A percentile compares a stretch with the other conserved stretches of the same genome.
These are phyloP conservation scores for Clohesyomyces aquaticus DNA, from an alignment of 495 filamentous ascomycete genomes.

Conservation along the genomic window DNA sequence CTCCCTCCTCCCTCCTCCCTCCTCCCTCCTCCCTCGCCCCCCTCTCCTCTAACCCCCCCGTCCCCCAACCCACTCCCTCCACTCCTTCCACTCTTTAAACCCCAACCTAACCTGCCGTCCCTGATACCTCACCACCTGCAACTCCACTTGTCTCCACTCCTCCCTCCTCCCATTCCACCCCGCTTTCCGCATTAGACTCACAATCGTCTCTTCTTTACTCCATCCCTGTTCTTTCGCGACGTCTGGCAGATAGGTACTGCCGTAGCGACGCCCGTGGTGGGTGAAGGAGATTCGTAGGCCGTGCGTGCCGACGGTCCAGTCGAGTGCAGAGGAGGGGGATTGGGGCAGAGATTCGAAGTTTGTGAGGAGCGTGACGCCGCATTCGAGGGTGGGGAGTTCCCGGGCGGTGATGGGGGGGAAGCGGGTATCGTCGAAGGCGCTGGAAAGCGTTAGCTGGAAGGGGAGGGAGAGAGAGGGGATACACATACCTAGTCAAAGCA, in stretches of 20 bases:
- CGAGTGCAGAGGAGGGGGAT: conserved; percentile 64
- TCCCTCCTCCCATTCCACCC: conserved; percentile 74
- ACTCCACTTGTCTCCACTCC: conserved; percentile 75
- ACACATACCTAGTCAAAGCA: conserved; percentile 76
- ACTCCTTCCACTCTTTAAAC: conserved; percentile 74
- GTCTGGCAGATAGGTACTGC: conserved; percentile 88
- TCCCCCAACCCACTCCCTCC: conserved; percentile 71
- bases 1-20: neutral
- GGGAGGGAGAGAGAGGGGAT: conserved; percentile 9
- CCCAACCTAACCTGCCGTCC: conserved; percentile 70
- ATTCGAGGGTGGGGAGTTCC: conserved; percentile 58
- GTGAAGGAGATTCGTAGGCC: conserved; percentile 64
- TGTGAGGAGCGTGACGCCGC: conserved; percentile 52
- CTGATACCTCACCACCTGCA: conserved; percentile 79
- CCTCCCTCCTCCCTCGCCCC: neutral
- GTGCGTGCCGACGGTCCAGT: conserved; percentile 85
- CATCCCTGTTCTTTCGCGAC: conserved; percentile 91
- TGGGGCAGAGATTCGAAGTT: conserved; percentile 54
- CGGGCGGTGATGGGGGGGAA: conserved; percentile 72
- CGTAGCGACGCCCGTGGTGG: conserved; percentile 47
- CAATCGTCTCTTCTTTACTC: conserved; percentile 89
- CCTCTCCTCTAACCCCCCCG: neutral
- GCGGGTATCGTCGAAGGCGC: conserved; percentile 83
- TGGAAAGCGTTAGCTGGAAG: no score
- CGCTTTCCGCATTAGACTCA: conserved; percentile 91